Conservation (phyloP, 352 stramenopile genomes). For the Phytopythium delawarense region DNA sequence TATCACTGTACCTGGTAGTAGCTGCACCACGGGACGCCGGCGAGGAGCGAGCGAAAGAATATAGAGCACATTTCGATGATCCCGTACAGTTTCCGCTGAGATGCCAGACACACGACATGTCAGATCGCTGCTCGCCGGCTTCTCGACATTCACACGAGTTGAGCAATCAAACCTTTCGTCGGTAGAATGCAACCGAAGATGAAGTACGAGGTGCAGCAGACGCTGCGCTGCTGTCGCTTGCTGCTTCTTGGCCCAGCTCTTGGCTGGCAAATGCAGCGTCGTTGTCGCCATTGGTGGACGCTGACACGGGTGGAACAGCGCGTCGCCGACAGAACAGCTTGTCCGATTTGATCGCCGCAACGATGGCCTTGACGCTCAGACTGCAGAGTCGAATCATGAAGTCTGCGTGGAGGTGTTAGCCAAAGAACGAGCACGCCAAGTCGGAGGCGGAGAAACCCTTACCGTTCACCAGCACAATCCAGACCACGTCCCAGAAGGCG, state of each 20-base stretch:
- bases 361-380: slow-evolving; percentile 51
- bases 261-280: neutral
- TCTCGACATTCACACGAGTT: too few species aligned
- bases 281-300: neutral
- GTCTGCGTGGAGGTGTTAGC: slow-evolving; percentile 25
- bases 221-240: slow-evolving; percentile 3
- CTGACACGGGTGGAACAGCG: neutral
- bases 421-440: neutral
- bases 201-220: slow-evolving; percentile 15
- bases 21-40: slow-evolving; percentile 66
- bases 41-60: slow-evolving; percentile 52
- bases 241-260: slow-evolving; percentile 9
- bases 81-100: slow-evolving; percentile 67
- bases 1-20: slow-evolving; percentile 47
- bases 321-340: slow-evolving; percentile 24
- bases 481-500: slow-evolving; percentile 64
- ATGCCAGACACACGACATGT: neutral
- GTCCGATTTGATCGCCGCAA: slow-evolving; percentile 44
- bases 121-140: too few species aligned
- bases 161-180: slow-evolving; percentile 50
- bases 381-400: slow-evolving; percentile 66
- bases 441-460: slow-evolving; percentile 1
- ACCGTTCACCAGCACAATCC: slow-evolving; percentile 78
- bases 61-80: slow-evolving; percentile 76
- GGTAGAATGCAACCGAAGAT: slow-evolving; percentile 50